Evolutionary conservation across 805 yeast species (phyloP).

Genomic region (Wickerhamiella azyma): DNA sequence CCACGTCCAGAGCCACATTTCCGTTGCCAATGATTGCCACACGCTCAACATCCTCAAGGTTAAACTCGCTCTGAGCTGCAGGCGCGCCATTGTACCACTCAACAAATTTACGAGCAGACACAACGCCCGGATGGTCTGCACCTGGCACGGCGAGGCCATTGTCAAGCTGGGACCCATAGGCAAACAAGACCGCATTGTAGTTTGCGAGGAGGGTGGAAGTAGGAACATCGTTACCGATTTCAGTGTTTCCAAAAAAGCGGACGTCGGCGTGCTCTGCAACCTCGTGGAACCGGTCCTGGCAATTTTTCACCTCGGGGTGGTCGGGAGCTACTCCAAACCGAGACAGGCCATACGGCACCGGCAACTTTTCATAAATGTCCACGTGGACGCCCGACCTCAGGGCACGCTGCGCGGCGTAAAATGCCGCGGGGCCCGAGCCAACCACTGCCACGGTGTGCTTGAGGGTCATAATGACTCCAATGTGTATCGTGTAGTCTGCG

Average conservation of each 20-base stretch:
- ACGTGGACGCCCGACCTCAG: slow-evolving; percentile 38
- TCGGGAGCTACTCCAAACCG: slow-evolving; percentile 99
- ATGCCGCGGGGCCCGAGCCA: slow-evolving; percentile 96
- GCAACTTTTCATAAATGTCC: slow-evolving; percentile 70
- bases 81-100: slow-evolving; percentile 97
- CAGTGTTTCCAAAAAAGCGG: slow-evolving; percentile 57
- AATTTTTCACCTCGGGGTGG: slow-evolving; percentile 82
- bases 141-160: slow-evolving; percentile 45
- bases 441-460: slow-evolving; percentile 42
- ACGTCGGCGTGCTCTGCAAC: slow-evolving; percentile 30
- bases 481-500: no score
- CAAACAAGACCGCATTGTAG: slow-evolving; percentile 62
- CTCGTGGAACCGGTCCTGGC: slow-evolving; percentile 56
- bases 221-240: slow-evolving; percentile 48
- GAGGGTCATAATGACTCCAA: no score
- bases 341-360: slow-evolving; percentile 84
- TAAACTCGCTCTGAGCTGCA: slow-evolving; percentile 14
- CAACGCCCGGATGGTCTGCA: slow-evolving; percentile 44
- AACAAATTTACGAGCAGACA: slow-evolving; percentile 74
- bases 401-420: slow-evolving; percentile 71
- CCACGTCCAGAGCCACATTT: slow-evolving; percentile 86
- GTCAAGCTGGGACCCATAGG: slow-evolving; percentile 66
- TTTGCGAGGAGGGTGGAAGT: slow-evolving; percentile 36
- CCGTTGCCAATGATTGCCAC: slow-evolving; percentile 93
- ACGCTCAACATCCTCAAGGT: slow-evolving; percentile 41